These are phyloP conservation scores for Jatropha podagrica DNA, from an alignment of 441 rosid species.

Conservation along the genomic window DNA sequence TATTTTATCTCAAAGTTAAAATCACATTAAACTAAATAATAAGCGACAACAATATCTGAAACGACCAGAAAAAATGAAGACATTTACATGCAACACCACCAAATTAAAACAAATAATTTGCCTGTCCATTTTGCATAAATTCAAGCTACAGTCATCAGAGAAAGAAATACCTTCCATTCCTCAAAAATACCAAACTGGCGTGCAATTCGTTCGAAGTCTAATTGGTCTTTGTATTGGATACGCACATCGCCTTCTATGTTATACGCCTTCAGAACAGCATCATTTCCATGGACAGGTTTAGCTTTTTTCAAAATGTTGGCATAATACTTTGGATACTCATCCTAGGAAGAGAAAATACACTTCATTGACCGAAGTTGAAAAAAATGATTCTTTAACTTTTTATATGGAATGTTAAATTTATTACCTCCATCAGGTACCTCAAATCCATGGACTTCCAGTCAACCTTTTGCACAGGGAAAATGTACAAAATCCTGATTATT, in stretches of 20 bases:
- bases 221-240: constrained; percentile 64
- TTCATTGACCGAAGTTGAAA: not conserved
- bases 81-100: not conserved
- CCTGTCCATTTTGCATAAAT: too few species aligned
- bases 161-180: constrained; percentile 84
- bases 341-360: constrained; percentile 47
- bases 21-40: not conserved
- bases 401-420: constrained; percentile 5
- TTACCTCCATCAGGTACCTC: constrained; percentile 89
- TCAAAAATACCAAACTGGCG: constrained; percentile 85
- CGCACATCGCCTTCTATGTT: constrained; percentile 72
- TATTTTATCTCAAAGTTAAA: not conserved
- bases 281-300: constrained; percentile 57
- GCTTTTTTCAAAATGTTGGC: constrained; percentile 67
- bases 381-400: constrained; percentile 12
- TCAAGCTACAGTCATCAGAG: not conserved
- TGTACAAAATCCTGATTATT: constrained; percentile 10
- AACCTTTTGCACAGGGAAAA: constrained; percentile 48
- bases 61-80: not conserved
- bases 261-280: constrained; percentile 63
- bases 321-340: constrained; percentile 58
- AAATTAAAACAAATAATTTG: not conserved
- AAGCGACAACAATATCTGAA: not conserved
- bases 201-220: constrained; percentile 73
- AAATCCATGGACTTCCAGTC: constrained; percentile 88